Base-by-base conservation (phyloP, 768 basidiomycete genomes). In the Lactarius evosmus region DNA sequence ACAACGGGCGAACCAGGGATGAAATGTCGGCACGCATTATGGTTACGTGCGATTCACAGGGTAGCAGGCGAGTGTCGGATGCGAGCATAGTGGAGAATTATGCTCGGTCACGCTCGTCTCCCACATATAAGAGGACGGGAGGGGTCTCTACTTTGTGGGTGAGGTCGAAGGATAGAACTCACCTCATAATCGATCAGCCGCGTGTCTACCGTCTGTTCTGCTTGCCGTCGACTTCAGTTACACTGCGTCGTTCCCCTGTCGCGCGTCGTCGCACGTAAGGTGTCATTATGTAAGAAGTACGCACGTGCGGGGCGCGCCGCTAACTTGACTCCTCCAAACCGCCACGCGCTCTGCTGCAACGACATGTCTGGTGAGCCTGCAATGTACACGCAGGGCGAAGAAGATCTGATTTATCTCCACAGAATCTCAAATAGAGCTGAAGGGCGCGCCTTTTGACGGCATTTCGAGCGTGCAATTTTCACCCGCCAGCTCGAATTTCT, bases 401-500 rank as follows among this genome's bases (percentile, higher is more conserved):
- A 49, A 25, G 6, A 5, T n/a, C 46, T 49, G 11, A 53, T 30
- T n/a, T 9, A 22, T 52, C 27, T 30, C 52, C 2, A 6, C 9
- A 59, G 63, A 64, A 0, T 32, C 58, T 44, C 75, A 81, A 68
- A 64, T 75, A 8, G 82, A 82, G 67, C 71, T 87, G 36, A 76
- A 79, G 7, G 85, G 87, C 0, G 86, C 92, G 0, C 93, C 93
- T 0, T 88, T 92, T 69, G 94, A 97, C 76, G 89, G 89, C 69
- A 83, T 96, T 56, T 90, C 93, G 2, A 81, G 85, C 41, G 77
- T 98, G 32, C 81, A 83, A 34, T 98, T 90, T 75, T 92, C 93
- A 25, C 90, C 93, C 1, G 80, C 81, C 3, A 84, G 89, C 72
- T 87, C 94, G 2, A 81, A 89, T 60, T 86, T 89, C 22, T 77